Conservation (phyloP, 2,329 filamentous ascomycete species). For the Nothophoma quercina region DNA sequence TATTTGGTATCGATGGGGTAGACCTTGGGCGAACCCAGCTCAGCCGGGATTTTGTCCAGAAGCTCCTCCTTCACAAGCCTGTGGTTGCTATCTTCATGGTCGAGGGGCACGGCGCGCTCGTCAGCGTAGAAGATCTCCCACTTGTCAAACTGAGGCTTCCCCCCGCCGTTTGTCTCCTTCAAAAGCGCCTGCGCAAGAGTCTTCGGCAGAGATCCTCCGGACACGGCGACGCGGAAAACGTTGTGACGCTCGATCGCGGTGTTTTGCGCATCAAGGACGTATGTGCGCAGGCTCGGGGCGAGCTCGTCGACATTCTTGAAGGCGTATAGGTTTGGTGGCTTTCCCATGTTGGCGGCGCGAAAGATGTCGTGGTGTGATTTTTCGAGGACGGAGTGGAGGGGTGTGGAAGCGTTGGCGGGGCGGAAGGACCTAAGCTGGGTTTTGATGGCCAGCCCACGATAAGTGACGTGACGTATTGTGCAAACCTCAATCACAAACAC, state of each 20-base stretch:
- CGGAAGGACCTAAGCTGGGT: conserved; percentile 1
- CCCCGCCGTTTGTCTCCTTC: conserved; percentile 60
- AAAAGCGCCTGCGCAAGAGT: conserved; percentile 87
- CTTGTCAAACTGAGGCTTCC: conserved; percentile 77
- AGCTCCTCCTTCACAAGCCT: conserved; percentile 85
- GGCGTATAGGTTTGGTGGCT: conserved; percentile 73
- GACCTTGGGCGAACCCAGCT: conserved; percentile 72
- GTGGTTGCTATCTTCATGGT: conserved; percentile 95
- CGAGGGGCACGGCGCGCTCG: conserved; percentile 90
- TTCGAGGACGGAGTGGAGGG: conserved; percentile 8
- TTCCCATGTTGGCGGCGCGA: conserved; percentile 44
- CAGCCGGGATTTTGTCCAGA: conserved; percentile 82
- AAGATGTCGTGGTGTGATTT: conserved; percentile 8
- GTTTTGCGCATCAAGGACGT: conserved; percentile 82
- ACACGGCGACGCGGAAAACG: conserved; percentile 90
- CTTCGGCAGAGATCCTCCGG: conserved; percentile 90
- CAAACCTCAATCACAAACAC: conserved; percentile 1
- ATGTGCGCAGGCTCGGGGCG: conserved; percentile 78
- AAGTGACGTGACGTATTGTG: conserved; percentile 22
- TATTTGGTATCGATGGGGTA: conserved; percentile 77
- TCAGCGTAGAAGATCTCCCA: conserved; percentile 99
- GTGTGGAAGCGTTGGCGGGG: conserved; percentile 13
- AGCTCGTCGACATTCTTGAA: conserved; percentile 76
- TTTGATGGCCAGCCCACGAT: conserved; percentile 15
- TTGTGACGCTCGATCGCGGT: conserved; percentile 80